These are phyloP conservation scores for Mycosarcoma maydis DNA, from an alignment of 1,284 basidiomycete genomes.

Conservation along the genomic window DNA sequence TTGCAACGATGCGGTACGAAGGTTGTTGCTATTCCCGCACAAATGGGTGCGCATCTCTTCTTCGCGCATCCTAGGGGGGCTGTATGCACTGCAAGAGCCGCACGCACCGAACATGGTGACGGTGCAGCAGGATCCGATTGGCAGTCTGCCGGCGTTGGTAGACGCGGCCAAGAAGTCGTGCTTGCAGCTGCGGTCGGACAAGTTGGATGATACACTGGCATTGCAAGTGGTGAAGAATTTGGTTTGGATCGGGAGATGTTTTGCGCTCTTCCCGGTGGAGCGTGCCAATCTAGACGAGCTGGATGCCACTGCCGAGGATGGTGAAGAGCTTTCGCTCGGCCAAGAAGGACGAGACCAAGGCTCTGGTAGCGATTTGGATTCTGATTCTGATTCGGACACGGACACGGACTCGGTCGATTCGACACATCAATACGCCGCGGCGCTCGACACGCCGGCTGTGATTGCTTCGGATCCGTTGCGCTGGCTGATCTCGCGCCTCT, in stretches of 20 bases:
- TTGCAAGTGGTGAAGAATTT: constrained; percentile 93
- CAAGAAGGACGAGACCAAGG: constrained; percentile 3
- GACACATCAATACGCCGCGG: constrained; percentile 14
- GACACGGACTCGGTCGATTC: constrained; percentile 52
- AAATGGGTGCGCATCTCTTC: constrained; percentile 90
- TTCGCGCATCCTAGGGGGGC: constrained; percentile 78
- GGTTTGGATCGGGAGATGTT: constrained; percentile 82
- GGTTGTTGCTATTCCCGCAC: constrained; percentile 86
- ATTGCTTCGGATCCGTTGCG: constrained; percentile 74
- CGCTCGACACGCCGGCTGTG: constrained; percentile 13
- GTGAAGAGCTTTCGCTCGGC: constrained; percentile 52
- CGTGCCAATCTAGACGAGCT: constrained; percentile 18
- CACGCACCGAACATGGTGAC: constrained; percentile 26
- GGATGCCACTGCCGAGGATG: not conserved
- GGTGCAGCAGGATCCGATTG: constrained; percentile 67
- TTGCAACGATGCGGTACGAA: constrained; percentile 72
- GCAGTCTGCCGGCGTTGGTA: constrained; percentile 73
- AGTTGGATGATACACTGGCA: constrained; percentile 79
- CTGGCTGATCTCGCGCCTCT: constrained; percentile 93
- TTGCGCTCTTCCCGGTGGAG: constrained; percentile 49
- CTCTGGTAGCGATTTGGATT: constrained; percentile 17
- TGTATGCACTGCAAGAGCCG: constrained; percentile 70
- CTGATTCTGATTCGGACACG: constrained; percentile 15
- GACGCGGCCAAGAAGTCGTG: constrained; percentile 81
- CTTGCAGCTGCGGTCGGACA: constrained; percentile 81